These are phyloP conservation scores for Licmophora abbreviata DNA, from an alignment of 108 stramenopile genomes.

Conservation along the genomic window DNA sequence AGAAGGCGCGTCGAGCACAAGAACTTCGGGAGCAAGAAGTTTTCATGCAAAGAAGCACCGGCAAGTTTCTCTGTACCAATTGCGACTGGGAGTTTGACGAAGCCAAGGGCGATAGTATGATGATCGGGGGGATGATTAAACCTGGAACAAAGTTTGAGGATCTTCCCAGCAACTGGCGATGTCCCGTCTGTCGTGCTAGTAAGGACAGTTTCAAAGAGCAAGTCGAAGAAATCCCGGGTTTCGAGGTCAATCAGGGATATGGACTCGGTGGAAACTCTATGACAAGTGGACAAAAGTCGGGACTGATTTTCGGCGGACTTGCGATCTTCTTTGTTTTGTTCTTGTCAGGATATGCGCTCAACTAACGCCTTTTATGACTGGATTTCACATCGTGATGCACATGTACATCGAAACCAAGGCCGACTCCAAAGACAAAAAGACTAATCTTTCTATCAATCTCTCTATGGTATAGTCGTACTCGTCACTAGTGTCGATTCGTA, in stretches of 20 bases:
- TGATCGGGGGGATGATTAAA: slow-evolving; percentile 81
- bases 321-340: slow-evolving; percentile 79
- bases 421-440: not conserved
- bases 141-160: slow-evolving; percentile 76
- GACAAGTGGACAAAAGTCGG: slow-evolving; percentile 84
- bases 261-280: slow-evolving; percentile 88
- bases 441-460: not conserved
- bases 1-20: slow-evolving; percentile 47
- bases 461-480: not conserved
- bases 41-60: slow-evolving; percentile 80
- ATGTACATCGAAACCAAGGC: not conserved
- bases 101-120: slow-evolving; percentile 66
- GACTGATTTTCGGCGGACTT: slow-evolving; percentile 85
- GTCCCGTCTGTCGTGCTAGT: slow-evolving; percentile 83
- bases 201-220: slow-evolving; percentile 85
- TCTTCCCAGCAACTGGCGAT: slow-evolving; percentile 83
- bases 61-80: slow-evolving; percentile 75
- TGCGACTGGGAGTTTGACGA: slow-evolving; percentile 88
- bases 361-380: slow-evolving; percentile 15
- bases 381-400: not conserved
- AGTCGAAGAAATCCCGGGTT: slow-evolving; percentile 88
- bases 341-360: slow-evolving; percentile 68
- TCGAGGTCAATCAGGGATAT: slow-evolving; percentile 91
- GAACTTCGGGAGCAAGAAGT: slow-evolving; percentile 87
- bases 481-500: not conserved